Base-by-base conservation (phyloP, 148 eudicot species). In the Heliosperma pusillum region DNA sequence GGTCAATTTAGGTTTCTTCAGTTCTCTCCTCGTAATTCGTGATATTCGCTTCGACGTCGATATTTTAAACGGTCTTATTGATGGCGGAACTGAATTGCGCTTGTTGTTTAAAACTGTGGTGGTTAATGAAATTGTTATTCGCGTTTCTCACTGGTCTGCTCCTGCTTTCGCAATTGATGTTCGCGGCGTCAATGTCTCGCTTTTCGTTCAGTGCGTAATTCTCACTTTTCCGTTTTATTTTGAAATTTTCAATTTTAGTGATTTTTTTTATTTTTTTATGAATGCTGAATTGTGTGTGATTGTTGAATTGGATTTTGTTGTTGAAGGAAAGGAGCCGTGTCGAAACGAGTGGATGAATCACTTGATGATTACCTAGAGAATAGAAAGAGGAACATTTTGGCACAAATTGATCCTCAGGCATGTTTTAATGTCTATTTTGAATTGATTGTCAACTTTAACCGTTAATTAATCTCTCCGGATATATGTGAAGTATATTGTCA, bases 401-500 rank as follows among this genome's bases (percentile, higher is more conserved):
- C 89, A 33, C 86, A 80, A 79, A 82, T 92, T 80, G 97, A 95
- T 76, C 91, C 91, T 25, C 87, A 87, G 93, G 99, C 90, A 88
- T 58, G 25, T 27, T 66, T 30, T 8, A 44, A 66, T 73, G 8
- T 67, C 16, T 2, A 12, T 13, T 45, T 33, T 33, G 36, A 33
- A 33, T 33, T 50, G 16, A 47, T 29, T 19, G 16, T 17, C 36
- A 19, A 26, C 7, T 40, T 33, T 22, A 13, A 16, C 29, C 16
- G 3, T 19, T 17, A 24, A 7, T 19, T 17, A 24, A 29, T 57
- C 10, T 45, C 50, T 45, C 10, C 10, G 12, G 12, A 45, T 45
- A 45, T 45, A 45, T 47, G 53, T 47, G 3, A 10, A 47, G 15
- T 47, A 47, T 13, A 47, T 47, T 47, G 53, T 47, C 15, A 3